These are phyloP conservation scores for Neonectria magnoliae DNA, from an alignment of 2,329 filamentous ascomycete species.

Conservation along the genomic window DNA sequence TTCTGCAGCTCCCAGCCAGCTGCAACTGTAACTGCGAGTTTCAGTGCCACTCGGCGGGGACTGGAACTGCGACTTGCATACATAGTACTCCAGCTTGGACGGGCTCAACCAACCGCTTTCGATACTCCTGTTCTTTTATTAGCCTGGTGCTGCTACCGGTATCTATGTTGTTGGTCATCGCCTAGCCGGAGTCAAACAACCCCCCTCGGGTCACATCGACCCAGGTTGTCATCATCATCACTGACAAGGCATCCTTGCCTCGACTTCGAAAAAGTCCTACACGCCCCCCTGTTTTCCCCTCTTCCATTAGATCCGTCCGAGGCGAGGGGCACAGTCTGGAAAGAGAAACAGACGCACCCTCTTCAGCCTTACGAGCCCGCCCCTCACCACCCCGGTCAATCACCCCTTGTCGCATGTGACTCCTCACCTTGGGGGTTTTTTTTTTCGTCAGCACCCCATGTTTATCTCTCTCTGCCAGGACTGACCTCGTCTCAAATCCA, in stretches of 20 bases:
- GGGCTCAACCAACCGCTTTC: too few species aligned
- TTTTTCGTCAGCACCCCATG: conserved; percentile 25
- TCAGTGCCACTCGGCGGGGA: neutral
- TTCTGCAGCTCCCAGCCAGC: conserved; percentile 7
- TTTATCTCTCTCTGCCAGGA: conserved; percentile 9
- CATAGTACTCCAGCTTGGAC: too few species aligned
- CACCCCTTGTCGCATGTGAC: conserved; percentile 32
- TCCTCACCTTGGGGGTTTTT: conserved; percentile 5
- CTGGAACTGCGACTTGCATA: neutral
- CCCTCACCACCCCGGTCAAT: conserved; percentile 34
- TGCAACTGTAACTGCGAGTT: conserved; percentile 1
- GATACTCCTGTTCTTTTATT: neutral
- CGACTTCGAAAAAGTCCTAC: conserved; percentile 24
- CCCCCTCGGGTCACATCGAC: neutral
- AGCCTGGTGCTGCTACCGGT: neutral
- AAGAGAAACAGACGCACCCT: conserved; percentile 27
- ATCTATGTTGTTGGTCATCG: too few species aligned
- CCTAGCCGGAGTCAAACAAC: neutral
- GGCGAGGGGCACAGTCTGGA: neutral
- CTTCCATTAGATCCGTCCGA: neutral
- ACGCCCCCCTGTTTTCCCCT: neutral
- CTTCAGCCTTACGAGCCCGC: conserved; percentile 42
- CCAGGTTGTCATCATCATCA: neutral
- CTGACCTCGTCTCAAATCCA: conserved; percentile 2
- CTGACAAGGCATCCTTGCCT: conserved; percentile 11